Percentiles rank a stretch among this genome's conserved stretches.
Conservation (phyloP, 306 rosid species). For the Begonia masoniana region DNA sequence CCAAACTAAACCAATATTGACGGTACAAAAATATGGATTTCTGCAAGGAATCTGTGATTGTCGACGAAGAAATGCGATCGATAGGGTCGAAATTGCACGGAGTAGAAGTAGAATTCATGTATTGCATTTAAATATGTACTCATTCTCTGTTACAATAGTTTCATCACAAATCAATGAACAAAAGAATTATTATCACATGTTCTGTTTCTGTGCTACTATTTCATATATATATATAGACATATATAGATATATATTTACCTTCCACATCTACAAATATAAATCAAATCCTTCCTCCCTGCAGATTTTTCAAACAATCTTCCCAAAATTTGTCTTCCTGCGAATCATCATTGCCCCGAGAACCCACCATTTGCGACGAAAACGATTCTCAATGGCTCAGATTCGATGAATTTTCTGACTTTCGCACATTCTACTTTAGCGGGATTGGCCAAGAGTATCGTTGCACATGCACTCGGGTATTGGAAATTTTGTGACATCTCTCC, state of each 20-base stretch:
- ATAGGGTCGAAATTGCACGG: too few species aligned
- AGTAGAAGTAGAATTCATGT: too few species aligned
- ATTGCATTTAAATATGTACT: too few species aligned
- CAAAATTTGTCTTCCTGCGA: conserved; percentile 4
- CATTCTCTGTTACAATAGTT: too few species aligned
- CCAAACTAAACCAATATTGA: too few species aligned
- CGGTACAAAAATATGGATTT: too few species aligned
- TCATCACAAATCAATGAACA: conserved; percentile 21
- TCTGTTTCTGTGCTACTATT: background rate
- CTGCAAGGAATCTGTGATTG: too few species aligned
- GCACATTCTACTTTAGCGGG: background rate
- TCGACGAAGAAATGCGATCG: too few species aligned
- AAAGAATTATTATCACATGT: conserved; percentile 27
- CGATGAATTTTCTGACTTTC: background rate
- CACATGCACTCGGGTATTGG: conserved; percentile 92
- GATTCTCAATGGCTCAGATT: conserved; percentile 20
- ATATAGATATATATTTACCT: conserved; percentile 1
- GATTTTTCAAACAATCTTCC: background rate
- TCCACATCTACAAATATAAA: background rate
- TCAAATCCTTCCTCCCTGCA: background rate
- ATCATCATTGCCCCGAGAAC: conserved; percentile 8
- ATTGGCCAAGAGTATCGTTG: conserved; percentile 22
- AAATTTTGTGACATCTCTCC: conserved; percentile 85
- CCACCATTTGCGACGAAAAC: background rate
- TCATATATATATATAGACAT: too few species aligned